These are phyloP conservation scores for Myxozyma geophila DNA, from an alignment of 805 yeast species.

Conservation along the genomic window DNA sequence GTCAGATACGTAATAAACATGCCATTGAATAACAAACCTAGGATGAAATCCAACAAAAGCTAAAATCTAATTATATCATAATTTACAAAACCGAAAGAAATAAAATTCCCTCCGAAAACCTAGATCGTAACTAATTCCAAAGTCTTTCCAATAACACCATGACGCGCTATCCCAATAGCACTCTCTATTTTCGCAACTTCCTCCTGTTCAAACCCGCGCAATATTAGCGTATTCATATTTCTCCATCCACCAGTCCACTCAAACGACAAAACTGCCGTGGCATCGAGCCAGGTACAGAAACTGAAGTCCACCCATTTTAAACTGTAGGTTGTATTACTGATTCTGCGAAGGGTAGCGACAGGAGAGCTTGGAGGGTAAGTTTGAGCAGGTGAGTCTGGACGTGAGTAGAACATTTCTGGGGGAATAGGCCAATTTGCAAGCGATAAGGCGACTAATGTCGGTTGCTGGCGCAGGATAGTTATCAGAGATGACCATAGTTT, in stretches of 20 bases:
- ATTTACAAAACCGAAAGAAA: too few relatives aligned
- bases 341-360: slow-evolving; percentile 21
- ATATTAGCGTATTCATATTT: slow-evolving; percentile 20
- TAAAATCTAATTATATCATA: too few relatives aligned
- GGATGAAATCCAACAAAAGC: too few relatives aligned
- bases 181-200: slow-evolving; percentile 3
- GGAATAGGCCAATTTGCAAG: slow-evolving; percentile 38
- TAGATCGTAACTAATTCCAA: slow-evolving; percentile 6
- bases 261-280: slow-evolving; percentile 20
- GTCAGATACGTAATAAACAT: too few relatives aligned
- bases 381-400: slow-evolving; percentile 25
- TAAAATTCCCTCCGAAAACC: neutral
- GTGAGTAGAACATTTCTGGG: slow-evolving; percentile 32
- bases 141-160: neutral
- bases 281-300: slow-evolving; percentile 32
- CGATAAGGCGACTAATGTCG: slow-evolving; percentile 27
- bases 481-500: slow-evolving; percentile 32
- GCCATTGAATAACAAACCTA: too few relatives aligned
- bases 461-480: slow-evolving; percentile 20
- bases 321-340: slow-evolving; percentile 17
- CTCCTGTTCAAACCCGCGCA: slow-evolving; percentile 16
- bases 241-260: slow-evolving; percentile 35
- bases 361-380: slow-evolving; percentile 24
- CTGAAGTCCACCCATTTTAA: slow-evolving; percentile 35
- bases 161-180: slow-evolving; percentile 7